Conservation (phyloP, 1,284 basidiomycete genomes). For the Microbotryomycetes sp. region DNA sequence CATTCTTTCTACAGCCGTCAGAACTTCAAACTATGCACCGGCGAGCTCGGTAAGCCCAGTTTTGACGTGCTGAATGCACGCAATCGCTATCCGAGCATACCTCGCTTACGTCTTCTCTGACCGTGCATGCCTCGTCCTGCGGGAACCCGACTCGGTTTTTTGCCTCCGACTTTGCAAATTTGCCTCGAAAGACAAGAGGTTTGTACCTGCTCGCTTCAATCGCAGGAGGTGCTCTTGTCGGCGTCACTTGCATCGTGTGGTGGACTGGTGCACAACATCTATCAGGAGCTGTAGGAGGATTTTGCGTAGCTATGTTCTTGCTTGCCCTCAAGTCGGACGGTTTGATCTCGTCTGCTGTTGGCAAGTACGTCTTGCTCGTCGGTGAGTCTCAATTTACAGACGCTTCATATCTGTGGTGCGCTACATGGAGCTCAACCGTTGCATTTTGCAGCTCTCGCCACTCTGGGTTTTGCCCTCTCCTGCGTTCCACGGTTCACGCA, state of each 20-base stretch:
- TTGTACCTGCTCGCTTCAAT: slow-evolving; percentile 78
- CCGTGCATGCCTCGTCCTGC: no score
- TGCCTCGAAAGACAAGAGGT: slow-evolving; percentile 61
- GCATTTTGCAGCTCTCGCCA: slow-evolving; percentile 44
- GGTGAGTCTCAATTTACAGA: slow-evolving; percentile 52
- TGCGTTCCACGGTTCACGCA: slow-evolving; percentile 67
- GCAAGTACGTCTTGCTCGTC: slow-evolving; percentile 77
- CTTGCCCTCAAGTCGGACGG: slow-evolving; percentile 77
- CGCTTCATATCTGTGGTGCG: not conserved
- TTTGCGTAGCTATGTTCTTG: slow-evolving; percentile 69
- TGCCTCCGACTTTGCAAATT: not conserved
- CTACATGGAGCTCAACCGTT: not conserved
- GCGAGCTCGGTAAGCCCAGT: slow-evolving; percentile 1
- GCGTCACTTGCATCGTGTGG: slow-evolving; percentile 79
- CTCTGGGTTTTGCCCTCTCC: slow-evolving; percentile 56
- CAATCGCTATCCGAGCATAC: no score
- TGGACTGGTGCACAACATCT: slow-evolving; percentile 79
- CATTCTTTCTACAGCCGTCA: slow-evolving; percentile 80
- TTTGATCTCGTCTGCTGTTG: slow-evolving; percentile 62
- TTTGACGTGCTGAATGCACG: no score
- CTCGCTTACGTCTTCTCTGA: no score
- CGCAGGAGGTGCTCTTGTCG: slow-evolving; percentile 74
- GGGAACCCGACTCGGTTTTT: no score
- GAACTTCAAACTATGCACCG: slow-evolving; percentile 73
- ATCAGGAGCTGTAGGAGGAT: slow-evolving; percentile 82